Conservation (phyloP, 495 filamentous ascomycete genomes). For the Staphylotrichum tortipilum region DNA sequence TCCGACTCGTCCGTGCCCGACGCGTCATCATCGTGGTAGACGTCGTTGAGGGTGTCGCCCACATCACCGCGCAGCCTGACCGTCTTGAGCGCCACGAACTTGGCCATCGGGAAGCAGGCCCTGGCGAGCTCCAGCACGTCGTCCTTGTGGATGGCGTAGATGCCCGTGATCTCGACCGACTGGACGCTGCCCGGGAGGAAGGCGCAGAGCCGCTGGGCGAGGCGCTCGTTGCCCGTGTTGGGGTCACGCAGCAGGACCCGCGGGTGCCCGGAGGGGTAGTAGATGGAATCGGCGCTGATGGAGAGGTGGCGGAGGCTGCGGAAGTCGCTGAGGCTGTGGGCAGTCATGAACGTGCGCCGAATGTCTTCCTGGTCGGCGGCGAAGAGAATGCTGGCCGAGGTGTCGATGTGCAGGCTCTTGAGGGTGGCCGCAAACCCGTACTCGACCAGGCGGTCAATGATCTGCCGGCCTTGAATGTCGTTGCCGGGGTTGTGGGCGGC, state of each 20-base stretch:
- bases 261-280: neutral
- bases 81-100: neutral
- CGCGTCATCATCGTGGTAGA: too few species aligned
- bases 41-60: too few species aligned
- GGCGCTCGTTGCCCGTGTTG: neutral
- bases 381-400: neutral
- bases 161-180: neutral
- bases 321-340: neutral
- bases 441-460: neutral
- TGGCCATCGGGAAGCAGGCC: neutral
- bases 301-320: neutral
- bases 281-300: constrained; percentile 2
- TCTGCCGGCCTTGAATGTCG: neutral
- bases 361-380: neutral
- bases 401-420: neutral
- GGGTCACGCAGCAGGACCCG: constrained; percentile 1
- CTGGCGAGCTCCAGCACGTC: neutral
- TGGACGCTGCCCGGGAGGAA: neutral
- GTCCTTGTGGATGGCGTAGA: neutral
- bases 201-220: neutral
- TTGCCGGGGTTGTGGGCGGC: neutral
- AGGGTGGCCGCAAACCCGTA: neutral
- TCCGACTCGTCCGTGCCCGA: too few species aligned
- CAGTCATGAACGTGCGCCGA: neutral
- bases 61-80: neutral